A percentile compares a stretch with the other conserved stretches of the same genome.
These are phyloP conservation scores for Fusarium liriodendri DNA, from an alignment of 2,329 filamentous ascomycete species.

Conservation along the genomic window DNA sequence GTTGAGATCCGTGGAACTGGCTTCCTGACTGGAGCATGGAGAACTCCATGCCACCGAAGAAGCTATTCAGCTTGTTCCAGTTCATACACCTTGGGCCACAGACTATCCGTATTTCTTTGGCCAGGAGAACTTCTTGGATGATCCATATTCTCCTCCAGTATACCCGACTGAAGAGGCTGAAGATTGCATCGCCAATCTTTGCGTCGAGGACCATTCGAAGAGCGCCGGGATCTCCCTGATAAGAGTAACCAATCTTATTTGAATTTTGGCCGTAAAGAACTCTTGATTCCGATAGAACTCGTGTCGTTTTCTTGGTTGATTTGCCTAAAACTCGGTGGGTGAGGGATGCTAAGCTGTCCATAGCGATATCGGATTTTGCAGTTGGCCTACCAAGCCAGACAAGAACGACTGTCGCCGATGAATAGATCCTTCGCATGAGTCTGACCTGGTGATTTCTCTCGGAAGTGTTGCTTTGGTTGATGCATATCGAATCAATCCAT, in stretches of 20 bases:
- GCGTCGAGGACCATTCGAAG: not conserved
- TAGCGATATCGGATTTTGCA: not conserved
- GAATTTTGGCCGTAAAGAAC: not conserved
- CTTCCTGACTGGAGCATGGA: not conserved
- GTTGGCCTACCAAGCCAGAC: not conserved
- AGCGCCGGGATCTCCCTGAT: not conserved
- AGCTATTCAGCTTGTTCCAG: not conserved
- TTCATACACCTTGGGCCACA: not conserved
- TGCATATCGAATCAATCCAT: not conserved
- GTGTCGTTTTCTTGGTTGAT: not conserved
- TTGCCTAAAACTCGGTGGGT: not conserved
- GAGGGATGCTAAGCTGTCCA: not conserved
- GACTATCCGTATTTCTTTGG: not conserved
- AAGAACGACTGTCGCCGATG: not conserved
- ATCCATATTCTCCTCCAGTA: not conserved
- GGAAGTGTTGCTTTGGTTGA: not conserved
- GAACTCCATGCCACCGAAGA: not conserved
- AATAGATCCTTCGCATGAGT: not conserved
- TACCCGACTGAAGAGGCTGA: not conserved
- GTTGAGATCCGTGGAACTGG: not conserved
- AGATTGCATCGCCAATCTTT: not conserved
- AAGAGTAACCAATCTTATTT: not conserved
- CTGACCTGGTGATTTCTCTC: not conserved
- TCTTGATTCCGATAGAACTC: not conserved
- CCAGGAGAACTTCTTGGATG: not conserved